Evolutionary conservation across 768 basidiomycete species (phyloP), one percentile per base, ranked within the genome.

Genomic region (Leucocoprinus sp.): DNA sequence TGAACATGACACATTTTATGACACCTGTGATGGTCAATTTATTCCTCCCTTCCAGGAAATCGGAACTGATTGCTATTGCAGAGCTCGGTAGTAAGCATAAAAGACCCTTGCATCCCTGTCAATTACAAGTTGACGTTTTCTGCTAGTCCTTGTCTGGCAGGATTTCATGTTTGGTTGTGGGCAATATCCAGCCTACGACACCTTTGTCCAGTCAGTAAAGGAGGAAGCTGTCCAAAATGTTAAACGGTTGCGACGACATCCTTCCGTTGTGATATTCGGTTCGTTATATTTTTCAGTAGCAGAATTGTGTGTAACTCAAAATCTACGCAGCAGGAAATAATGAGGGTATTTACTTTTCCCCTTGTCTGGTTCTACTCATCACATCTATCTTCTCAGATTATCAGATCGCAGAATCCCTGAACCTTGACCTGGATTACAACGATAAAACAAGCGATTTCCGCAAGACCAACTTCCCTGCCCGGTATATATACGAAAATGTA

Each of bases 151-250:
- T 26, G 92, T 96, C 22, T 96, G 93, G 93, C 93, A 96, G 65
- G 95, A 97, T 64, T 93, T 96, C 63, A 84, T 89, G 84, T 97
- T 97, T 60, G 92, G 83, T 24, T 96, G 93, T 60, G 93, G 93
- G 21, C 58, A 91, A 81, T 95, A 96, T 58, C 93, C 93, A 0
- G 93, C 89, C 3, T 82, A 93, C 55, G 80, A 90, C 50, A 74
- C 80, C 5, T 84, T 93, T 57, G 54, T 91, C 28, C 71, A 74
- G 28, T 83, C 78, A 18, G 82, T 96, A 21, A 70, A 76, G 50
- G 62, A 72, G 27, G 93, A 98, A 61, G 93, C 84, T 5, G 79
- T 81, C 49, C 84, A 89, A 53, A 87, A 80, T 50, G 88, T 97
- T 11, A 85, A 80, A 58, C 72, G 90, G 34, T 70, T 98, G 36